Percentiles rank a stretch among this genome's conserved stretches.
Evolutionary conservation across 1,284 basidiomycete genomes (phyloP).

Genomic region (Macrocystidia cucumis): DNA sequence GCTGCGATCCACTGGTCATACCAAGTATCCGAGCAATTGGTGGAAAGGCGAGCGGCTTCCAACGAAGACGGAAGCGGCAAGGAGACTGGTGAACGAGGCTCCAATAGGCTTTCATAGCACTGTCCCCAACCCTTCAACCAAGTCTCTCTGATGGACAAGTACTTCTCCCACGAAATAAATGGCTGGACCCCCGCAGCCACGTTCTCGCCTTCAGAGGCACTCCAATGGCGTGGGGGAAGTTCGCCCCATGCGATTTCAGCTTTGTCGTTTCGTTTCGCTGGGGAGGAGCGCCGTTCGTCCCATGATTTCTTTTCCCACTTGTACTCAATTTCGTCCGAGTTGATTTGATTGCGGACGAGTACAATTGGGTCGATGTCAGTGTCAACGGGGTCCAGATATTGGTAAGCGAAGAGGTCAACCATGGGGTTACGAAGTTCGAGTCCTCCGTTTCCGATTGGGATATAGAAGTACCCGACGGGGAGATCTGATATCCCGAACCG

Average conservation of each 20-base stretch:
- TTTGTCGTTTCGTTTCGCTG: too few relatives aligned
- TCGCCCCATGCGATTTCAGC: too few relatives aligned
- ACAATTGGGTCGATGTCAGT: too few relatives aligned
- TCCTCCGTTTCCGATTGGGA: conserved; percentile 31
- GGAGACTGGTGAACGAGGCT: conserved; percentile 9
- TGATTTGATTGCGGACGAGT: too few relatives aligned
- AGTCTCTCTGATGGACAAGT: conserved; percentile 22
- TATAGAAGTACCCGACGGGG: conserved; percentile 36
- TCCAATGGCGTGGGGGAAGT: too few relatives aligned
- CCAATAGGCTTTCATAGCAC: conserved; percentile 22
- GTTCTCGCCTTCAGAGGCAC: too few relatives aligned
- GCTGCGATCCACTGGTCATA: conserved; percentile 30
- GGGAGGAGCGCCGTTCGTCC: too few relatives aligned
- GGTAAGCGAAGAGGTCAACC: conserved; percentile 31
- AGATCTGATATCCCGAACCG: conserved; percentile 27
- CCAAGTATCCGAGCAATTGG: too few relatives aligned
- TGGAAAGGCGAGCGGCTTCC: too few relatives aligned
- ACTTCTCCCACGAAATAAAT: conserved; percentile 30
- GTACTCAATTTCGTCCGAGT: conserved; percentile 17
- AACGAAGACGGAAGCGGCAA: conserved; percentile 17
- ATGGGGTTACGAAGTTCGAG: conserved; percentile 31
- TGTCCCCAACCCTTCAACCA: conserved; percentile 21
- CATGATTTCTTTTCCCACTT: conserved; percentile 18
- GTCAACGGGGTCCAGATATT: too few relatives aligned
- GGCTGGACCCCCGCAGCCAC: too few relatives aligned